Base-by-base conservation (phyloP, 768 basidiomycete species). In the Trametes sanguinea region DNA sequence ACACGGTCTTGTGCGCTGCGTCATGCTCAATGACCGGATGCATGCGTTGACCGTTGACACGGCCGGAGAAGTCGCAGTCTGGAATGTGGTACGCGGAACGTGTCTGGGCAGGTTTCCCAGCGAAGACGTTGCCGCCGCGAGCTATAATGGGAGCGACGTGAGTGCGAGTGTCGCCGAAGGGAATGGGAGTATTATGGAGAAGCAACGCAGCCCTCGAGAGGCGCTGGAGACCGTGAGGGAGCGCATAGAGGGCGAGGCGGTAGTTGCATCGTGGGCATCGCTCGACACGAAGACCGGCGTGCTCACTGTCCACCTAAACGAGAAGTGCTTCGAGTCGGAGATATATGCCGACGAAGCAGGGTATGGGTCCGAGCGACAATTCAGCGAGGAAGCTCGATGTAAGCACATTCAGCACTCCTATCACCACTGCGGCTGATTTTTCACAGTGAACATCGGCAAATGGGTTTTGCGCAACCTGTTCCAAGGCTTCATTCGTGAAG, bases 31-130 rank as follows among this genome's bases (percentile, higher is more conserved):
- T 73, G 94, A 98, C 71, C 82, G 92, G 61, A 80, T 94, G 65
- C 95, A 98, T 70, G 94, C 90, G 17, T 77, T 99, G 46, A 94
- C 94, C 0, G 88, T 97, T 44, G 90, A 98, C 70, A 96, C 94
- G 0, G 81, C 83, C 1, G 94, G 95, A 5, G 87, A 91, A 67
- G 88, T 98, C 10, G 91, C 89, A 0, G 88, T 94, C 6, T 99
- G 96, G 96, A 90, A 98, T 76, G 85, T 99, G 60, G 82, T 95
- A 10, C 80, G 87, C 1, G 88, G 89, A 0, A 61, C 77, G 2
- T 98, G 95, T 73, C 73, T 87, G 3, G 96, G 96, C 1, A 75
- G 80, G 51, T 95, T 86, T 74, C 66, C 74, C 5, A 77, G 78
- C 10, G 87, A 86, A 50, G 91, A 92, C 56, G 85, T 94, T 17